Evolutionary conservation across 2,329 filamentous ascomycete genomes (phyloP).

Genomic region (Trichoderma sp.): DNA sequence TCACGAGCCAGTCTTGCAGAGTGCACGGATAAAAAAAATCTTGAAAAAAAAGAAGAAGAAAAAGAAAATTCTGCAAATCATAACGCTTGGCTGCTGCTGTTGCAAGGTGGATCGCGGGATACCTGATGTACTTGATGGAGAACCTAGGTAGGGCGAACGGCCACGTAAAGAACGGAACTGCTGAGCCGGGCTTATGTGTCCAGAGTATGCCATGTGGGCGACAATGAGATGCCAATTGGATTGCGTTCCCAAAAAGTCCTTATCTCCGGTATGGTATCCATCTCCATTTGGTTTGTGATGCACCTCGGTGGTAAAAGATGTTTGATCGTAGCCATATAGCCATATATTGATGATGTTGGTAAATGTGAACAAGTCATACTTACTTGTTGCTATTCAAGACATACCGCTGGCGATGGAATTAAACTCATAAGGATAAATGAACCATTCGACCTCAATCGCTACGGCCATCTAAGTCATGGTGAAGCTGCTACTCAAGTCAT

Average conservation of each 20-base stretch:
- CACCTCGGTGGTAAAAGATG: not conserved
- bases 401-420: not conserved
- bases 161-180: not conserved
- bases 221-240: not conserved
- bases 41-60: not conserved
- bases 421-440: not conserved
- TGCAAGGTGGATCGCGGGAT: not conserved
- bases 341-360: not conserved
- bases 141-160: not conserved
- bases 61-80: too few species aligned
- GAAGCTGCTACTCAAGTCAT: not conserved
- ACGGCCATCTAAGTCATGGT: not conserved
- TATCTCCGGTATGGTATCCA: not conserved
- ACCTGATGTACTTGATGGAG: not conserved
- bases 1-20: not conserved
- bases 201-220: not conserved
- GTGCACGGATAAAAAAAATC: not conserved
- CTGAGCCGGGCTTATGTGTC: not conserved
- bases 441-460: not conserved
- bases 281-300: not conserved
- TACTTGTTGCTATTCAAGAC: not conserved
- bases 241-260: not conserved
- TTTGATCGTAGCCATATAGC: not conserved
- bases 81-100: not conserved
- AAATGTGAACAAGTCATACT: not conserved